Percentiles rank a stretch among this genome's conserved stretches.
Conservation (phyloP, 179 eudicot species). For the Vitellaria paradoxa region DNA sequence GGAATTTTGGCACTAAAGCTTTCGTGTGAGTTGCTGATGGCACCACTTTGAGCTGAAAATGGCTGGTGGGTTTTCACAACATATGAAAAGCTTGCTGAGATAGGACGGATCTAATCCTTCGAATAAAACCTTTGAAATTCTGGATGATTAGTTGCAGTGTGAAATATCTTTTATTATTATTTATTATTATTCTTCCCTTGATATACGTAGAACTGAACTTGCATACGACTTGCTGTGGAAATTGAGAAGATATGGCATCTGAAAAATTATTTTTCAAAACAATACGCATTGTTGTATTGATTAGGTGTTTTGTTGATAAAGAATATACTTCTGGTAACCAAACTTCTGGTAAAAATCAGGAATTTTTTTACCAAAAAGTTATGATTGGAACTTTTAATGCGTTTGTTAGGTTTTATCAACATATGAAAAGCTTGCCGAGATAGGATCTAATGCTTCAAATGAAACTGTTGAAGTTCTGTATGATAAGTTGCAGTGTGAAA, state of each 20-base stretch:
- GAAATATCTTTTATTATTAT: background rate
- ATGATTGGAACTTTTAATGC: too few relatives aligned
- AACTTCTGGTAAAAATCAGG: too few relatives aligned
- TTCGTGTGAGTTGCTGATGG: background rate
- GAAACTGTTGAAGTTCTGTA: background rate
- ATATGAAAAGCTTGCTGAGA: background rate
- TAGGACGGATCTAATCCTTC: background rate
- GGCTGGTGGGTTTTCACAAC: background rate
- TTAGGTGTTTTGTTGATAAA: background rate
- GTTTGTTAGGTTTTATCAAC: too few relatives aligned
- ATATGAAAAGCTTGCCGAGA: background rate
- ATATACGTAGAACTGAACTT: slow-evolving; percentile 3
- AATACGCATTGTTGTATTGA: background rate
- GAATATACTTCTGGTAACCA: too few relatives aligned
- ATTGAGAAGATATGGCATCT: background rate
- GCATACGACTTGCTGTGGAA: background rate
- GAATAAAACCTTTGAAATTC: background rate
- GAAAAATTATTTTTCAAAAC: background rate
- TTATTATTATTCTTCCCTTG: background rate
- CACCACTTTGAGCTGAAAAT: background rate
- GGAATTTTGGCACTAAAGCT: background rate
- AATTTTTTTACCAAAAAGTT: too few relatives aligned
- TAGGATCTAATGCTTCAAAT: background rate
- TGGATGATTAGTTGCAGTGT: background rate
- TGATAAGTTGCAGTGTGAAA: background rate